Conservation (phyloP, 306 rosid genomes). For the Urtica urens region DNA sequence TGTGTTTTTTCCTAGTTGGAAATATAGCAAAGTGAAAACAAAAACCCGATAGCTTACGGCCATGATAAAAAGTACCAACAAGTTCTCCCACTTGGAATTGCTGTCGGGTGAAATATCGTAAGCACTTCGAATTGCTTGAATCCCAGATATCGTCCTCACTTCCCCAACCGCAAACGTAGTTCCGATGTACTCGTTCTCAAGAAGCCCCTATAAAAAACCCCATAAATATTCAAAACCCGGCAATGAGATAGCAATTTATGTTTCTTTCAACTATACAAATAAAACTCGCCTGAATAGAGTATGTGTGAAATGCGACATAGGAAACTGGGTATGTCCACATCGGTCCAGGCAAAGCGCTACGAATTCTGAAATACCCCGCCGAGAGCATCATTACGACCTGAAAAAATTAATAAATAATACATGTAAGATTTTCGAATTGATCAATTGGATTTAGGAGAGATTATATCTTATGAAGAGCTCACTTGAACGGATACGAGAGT, state of each 20-base stretch:
- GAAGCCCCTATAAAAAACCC: slow-evolving; percentile 47
- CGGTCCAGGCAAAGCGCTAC: slow-evolving; percentile 66
- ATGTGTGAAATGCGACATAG: slow-evolving; percentile 78
- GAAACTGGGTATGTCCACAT: slow-evolving; percentile 86
- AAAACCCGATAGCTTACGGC: slow-evolving; percentile 65
- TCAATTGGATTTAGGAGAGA: too few relatives aligned
- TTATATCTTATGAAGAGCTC: too few relatives aligned
- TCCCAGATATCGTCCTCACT: slow-evolving; percentile 85
- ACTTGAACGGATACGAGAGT: slow-evolving; percentile 70
- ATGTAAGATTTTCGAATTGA: background rate
- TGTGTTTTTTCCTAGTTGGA: slow-evolving; percentile 35
- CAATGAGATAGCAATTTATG: background rate
- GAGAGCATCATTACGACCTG: slow-evolving; percentile 98
- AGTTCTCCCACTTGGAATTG: slow-evolving; percentile 76
- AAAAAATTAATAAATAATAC: slow-evolving; percentile 11
- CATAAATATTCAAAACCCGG: background rate
- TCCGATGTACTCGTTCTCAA: slow-evolving; percentile 90
- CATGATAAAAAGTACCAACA: slow-evolving; percentile 83
- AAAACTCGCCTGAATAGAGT: slow-evolving; percentile 63
- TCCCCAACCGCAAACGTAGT: slow-evolving; percentile 85
- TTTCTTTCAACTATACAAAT: background rate
- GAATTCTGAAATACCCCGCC: slow-evolving; percentile 87
- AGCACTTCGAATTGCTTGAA: slow-evolving; percentile 71
- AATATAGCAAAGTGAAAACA: slow-evolving; percentile 40
- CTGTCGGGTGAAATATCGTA: slow-evolving; percentile 57